A percentile compares a stretch with the other conserved stretches of the same genome.
Conservation (phyloP, 768 basidiomycete species). For the Suillus alpinus region DNA sequence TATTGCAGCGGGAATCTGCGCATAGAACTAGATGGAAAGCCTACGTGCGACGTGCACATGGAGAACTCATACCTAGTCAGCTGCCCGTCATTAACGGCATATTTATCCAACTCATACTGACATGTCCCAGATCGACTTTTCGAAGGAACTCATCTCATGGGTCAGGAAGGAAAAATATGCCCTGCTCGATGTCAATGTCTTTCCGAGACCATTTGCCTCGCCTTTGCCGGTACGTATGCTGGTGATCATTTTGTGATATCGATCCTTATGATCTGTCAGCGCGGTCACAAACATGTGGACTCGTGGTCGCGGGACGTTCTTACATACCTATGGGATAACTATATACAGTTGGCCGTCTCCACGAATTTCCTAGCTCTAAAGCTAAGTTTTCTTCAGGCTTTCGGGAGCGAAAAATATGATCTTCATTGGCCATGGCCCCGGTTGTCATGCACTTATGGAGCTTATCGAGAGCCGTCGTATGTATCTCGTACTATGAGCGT, state of each 20-base stretch:
- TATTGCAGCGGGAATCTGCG: slow-evolving; percentile 78
- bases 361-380: background rate
- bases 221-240: slow-evolving; percentile 9
- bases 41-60: slow-evolving; percentile 68
- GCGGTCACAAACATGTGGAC: slow-evolving; percentile 1
- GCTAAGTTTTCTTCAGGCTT: slow-evolving; percentile 45
- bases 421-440: slow-evolving; percentile 85
- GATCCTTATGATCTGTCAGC: background rate
- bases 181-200: slow-evolving; percentile 85
- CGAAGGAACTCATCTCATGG: slow-evolving; percentile 79
- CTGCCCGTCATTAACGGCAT: background rate
- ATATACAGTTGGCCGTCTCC: slow-evolving; percentile 68
- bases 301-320: slow-evolving; percentile 50
- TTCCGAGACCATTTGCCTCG: slow-evolving; percentile 50
- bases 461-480: slow-evolving; percentile 71
- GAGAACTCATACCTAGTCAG: slow-evolving; percentile 84
- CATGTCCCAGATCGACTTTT: slow-evolving; percentile 76
- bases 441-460: slow-evolving; percentile 72
- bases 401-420: slow-evolving; percentile 71
- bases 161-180: slow-evolving; percentile 61
- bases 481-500: slow-evolving; percentile 13
- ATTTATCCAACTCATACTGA: slow-evolving; percentile 3
- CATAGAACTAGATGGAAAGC: slow-evolving; percentile 72
- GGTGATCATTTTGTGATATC: background rate
- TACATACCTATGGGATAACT: slow-evolving; percentile 94